phyloP scores from a whole-genome alignment of 1,284 basidiomycete species.

The Ustilago trichophora region DNA sequence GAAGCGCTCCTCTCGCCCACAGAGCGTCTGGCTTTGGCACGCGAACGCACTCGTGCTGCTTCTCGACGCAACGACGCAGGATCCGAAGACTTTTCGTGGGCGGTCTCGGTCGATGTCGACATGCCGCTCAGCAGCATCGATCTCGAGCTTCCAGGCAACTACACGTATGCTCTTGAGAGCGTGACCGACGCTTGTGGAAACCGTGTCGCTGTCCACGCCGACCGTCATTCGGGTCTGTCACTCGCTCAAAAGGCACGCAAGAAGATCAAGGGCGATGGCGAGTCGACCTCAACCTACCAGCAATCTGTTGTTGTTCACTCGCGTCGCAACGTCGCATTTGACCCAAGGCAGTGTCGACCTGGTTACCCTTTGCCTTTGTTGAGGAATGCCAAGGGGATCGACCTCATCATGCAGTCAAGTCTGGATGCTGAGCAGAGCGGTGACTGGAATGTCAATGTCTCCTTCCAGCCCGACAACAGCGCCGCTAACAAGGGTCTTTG shows the following conservation, averaged over 20 bases:
- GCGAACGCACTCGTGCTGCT: conserved; percentile 33
- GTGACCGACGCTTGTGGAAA: conserved; percentile 64
- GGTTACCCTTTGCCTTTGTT: conserved; percentile 79
- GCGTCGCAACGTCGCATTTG: conserved; percentile 80
- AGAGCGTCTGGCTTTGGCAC: conserved; percentile 33
- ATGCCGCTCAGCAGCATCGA: conserved; percentile 57
- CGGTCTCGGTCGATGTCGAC: conserved; percentile 37
- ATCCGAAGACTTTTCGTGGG: conserved; percentile 49
- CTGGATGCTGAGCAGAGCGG: conserved; percentile 22
- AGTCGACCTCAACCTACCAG: conserved; percentile 4
- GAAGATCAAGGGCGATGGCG: conserved; percentile 26
- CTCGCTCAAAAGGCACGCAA: conserved; percentile 39
- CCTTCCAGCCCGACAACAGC: conserved; percentile 43
- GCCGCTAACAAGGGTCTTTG: conserved; percentile 40
- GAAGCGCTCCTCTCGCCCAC: conserved; percentile 33
- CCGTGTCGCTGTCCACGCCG: conserved; percentile 17
- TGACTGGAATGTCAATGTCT: conserved; percentile 40
- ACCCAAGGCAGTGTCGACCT: conserved; percentile 73
- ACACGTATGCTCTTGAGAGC: conserved; percentile 50
- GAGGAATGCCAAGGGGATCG: conserved; percentile 66
- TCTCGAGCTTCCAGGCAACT: conserved; percentile 48
- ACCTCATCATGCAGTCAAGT: conserved; percentile 25
- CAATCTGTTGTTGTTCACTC: conserved; percentile 78
- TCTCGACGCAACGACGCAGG: conserved; percentile 21
- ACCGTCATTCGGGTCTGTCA: conserved; percentile 13